Percentiles rank a stretch among this genome's conserved stretches.
Evolutionary conservation across 495 filamentous ascomycete species (phyloP).

Genomic region (Lepraria neglecta): DNA sequence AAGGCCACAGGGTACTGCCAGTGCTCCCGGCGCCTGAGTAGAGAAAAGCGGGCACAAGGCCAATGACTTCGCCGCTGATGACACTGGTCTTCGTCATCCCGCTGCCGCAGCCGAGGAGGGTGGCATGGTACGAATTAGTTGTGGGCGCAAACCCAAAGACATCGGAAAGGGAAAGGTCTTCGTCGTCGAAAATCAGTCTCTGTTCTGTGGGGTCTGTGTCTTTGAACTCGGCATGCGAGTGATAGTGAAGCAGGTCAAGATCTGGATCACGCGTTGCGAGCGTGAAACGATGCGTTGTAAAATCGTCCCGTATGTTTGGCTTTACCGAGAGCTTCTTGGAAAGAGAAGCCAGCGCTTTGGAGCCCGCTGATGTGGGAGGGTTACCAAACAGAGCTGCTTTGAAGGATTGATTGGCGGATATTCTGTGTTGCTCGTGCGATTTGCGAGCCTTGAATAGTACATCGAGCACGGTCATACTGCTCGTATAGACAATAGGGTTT

Average conservation of each 20-base stretch:
- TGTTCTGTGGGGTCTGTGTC: slow-evolving; percentile 1
- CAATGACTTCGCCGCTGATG: slow-evolving; percentile 14
- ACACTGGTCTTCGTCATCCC: slow-evolving; percentile 8
- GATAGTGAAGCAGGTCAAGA: slow-evolving; percentile 14
- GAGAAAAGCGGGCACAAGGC: slow-evolving; percentile 13
- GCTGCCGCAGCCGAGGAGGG: slow-evolving; percentile 17
- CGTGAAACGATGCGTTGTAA: slow-evolving; percentile 4
- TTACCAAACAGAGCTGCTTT: slow-evolving; percentile 8
- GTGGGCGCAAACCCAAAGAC: slow-evolving; percentile 15
- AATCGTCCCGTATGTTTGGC: background rate
- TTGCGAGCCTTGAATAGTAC: background rate
- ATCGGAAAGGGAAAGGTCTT: slow-evolving; percentile 13
- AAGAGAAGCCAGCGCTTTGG: background rate
- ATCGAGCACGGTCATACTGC: background rate
- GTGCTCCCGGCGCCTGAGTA: slow-evolving; percentile 13
- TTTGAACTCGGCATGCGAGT: slow-evolving; percentile 9
- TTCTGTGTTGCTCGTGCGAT: too few species aligned
- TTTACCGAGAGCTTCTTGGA: slow-evolving; percentile 2
- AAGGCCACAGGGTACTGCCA: slow-evolving; percentile 13
- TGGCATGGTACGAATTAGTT: slow-evolving; percentile 7
- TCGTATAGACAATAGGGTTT: slow-evolving; percentile 5
- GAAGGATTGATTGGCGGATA: too few species aligned
- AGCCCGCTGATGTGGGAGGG: background rate
- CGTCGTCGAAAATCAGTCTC: slow-evolving; percentile 15
- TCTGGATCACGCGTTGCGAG: slow-evolving; percentile 4